Percentiles rank a stretch among this genome's conserved stretches.
Conservation (phyloP, 495 filamentous ascomycete genomes). For the Hyaloscypha finlandica region DNA sequence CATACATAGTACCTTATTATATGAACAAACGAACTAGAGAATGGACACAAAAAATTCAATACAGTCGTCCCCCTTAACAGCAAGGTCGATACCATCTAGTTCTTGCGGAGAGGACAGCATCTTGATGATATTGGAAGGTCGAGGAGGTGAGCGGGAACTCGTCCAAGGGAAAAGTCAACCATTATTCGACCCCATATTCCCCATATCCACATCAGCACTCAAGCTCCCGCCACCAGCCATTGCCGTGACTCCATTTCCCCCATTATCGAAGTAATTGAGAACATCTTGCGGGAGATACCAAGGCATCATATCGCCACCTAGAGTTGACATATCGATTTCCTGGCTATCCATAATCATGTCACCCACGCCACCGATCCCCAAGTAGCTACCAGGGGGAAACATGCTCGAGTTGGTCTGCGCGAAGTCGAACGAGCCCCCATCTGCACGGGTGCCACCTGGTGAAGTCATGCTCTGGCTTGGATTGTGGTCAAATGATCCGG, state of each 20-base stretch:
- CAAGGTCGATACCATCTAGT: no score
- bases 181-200: not conserved
- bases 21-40: not conserved
- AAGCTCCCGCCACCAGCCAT: not conserved
- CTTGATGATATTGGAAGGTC: no score
- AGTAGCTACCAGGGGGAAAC: conserved; percentile 41
- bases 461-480: conserved; percentile 30
- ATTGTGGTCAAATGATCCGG: conserved; percentile 30
- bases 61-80: no score
- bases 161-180: not conserved
- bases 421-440: conserved; percentile 38
- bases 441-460: conserved; percentile 35
- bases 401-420: conserved; percentile 25
- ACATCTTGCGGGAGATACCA: conserved; percentile 71
- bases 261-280: conserved; percentile 52
- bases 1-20: not conserved
- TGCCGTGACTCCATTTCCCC: not conserved
- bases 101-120: no score
- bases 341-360: conserved; percentile 72
- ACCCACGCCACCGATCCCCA: conserved; percentile 37
- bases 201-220: not conserved
- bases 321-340: conserved; percentile 63
- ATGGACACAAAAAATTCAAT: not conserved
- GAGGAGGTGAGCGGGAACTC: not conserved
- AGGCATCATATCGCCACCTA: conserved; percentile 60